A percentile compares a stretch with the other conserved stretches of the same genome.
Evolutionary conservation across 345 rosid species (phyloP).

Genomic region (Capsella bursapastoris): DNA sequence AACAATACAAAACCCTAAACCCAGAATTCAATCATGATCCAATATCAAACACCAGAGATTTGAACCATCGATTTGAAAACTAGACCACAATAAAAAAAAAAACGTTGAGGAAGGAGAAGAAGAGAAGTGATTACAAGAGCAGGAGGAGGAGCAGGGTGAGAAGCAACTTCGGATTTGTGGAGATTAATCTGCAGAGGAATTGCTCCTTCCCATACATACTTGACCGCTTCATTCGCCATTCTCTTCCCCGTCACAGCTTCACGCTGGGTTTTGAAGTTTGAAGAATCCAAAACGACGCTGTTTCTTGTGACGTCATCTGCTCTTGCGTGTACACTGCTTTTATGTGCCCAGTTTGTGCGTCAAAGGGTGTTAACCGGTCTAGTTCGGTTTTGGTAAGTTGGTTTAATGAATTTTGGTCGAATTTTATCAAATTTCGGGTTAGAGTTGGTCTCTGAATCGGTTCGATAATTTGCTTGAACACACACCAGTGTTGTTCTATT

Average conservation of each 20-base stretch:
- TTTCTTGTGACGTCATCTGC: slow-evolving; percentile 34
- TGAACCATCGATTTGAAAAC: neutral
- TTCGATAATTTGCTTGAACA: neutral
- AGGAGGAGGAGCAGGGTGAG: slow-evolving; percentile 86
- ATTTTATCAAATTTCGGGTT: slow-evolving; percentile 1
- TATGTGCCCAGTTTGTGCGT: neutral
- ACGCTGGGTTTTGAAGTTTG: neutral
- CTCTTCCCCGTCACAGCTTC: slow-evolving; percentile 25
- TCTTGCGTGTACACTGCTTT: slow-evolving; percentile 4
- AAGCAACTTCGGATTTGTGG: slow-evolving; percentile 85
- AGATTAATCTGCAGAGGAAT: slow-evolving; percentile 89
- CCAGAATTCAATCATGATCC: slow-evolving; percentile 26
- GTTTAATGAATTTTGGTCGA: neutral
- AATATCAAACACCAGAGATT: neutral
- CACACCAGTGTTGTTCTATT: slow-evolving; percentile 4
- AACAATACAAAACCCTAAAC: neutral
- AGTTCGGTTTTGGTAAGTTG: neutral
- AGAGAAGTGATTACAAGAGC: slow-evolving; percentile 49
- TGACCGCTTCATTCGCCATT: slow-evolving; percentile 65
- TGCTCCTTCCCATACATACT: slow-evolving; percentile 87
- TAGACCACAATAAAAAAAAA: neutral
- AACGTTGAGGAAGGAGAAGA: neutral
- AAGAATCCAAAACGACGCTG: slow-evolving; percentile 22
- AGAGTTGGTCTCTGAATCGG: neutral
- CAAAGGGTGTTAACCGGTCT: neutral